Percentiles rank a stretch among this genome's conserved stretches.
phyloP scores from a whole-genome alignment of 2,329 filamentous ascomycete species.

The Colletotrichum scovillei region DNA sequence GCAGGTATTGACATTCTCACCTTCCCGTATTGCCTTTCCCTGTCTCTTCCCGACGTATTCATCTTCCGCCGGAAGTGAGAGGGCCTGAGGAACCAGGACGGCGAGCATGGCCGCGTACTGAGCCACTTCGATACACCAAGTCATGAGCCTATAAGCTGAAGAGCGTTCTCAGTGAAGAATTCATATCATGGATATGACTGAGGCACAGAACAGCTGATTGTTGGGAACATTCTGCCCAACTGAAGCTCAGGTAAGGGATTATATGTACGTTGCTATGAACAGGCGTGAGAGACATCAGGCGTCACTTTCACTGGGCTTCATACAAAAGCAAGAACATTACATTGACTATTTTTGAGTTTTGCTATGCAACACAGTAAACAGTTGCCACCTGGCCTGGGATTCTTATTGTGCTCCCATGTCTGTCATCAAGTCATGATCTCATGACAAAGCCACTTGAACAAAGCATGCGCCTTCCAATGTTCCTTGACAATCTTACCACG shows the following conservation, averaged over 20 bases:
- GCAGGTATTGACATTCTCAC: neutral
- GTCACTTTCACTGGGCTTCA: neutral
- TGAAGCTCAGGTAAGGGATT: neutral
- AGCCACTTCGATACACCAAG: no score
- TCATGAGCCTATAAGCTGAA: neutral
- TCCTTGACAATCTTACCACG: neutral
- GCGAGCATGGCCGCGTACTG: neutral
- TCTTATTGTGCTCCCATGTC: neutral
- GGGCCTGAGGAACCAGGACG: no score
- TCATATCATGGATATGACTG: neutral
- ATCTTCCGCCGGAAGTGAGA: neutral
- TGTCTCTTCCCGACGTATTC: neutral
- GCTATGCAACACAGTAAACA: neutral
- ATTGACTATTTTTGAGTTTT: neutral
- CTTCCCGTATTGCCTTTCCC: neutral
- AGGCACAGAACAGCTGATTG: neutral
- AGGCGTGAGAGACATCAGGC: neutral
- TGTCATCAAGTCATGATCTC: slow-evolving; percentile 20
- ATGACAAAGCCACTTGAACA: neutral
- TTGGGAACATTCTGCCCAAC: neutral
- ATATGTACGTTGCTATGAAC: neutral
- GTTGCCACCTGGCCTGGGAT: neutral
- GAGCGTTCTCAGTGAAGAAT: neutral
- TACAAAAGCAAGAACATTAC: neutral
- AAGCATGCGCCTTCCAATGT: neutral